phyloP scores from a whole-genome alignment of 139 green algal genomes.

The Micromonas commoda region DNA sequence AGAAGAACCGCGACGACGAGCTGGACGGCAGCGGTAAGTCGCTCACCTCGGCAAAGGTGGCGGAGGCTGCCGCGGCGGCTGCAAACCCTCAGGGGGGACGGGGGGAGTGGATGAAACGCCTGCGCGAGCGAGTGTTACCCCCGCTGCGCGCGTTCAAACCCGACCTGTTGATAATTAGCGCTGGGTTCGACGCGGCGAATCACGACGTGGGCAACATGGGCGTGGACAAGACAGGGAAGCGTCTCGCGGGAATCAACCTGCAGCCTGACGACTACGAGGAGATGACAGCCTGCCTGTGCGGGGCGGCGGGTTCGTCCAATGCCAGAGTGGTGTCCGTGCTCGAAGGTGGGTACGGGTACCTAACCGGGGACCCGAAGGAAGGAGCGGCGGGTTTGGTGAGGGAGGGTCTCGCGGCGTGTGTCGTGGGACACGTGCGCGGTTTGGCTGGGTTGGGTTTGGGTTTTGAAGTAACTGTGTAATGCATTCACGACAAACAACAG shows the following conservation, averaged over 20 bases:
- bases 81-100: neutral
- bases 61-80: neutral
- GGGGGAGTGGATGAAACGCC: conserved; percentile 6
- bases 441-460: neutral
- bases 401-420: neutral
- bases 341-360: conserved; percentile 20
- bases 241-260: conserved; percentile 5
- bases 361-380: neutral
- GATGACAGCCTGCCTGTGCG: neutral
- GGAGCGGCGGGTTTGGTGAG: neutral
- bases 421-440: neutral
- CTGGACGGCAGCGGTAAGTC: neutral
- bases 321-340: conserved; percentile 8
- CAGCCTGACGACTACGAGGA: conserved; percentile 2
- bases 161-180: conserved; percentile 2
- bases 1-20: conserved; percentile 9
- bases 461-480: neutral
- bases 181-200: conserved; percentile 13
- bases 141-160: conserved; percentile 20
- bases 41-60: neutral
- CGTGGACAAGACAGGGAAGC: conserved; percentile 6
- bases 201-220: conserved; percentile 17
- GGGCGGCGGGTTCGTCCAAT: neutral
- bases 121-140: conserved; percentile 11
- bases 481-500: neutral